These are phyloP conservation scores for Malassezia cuniculi DNA, from an alignment of 1,284 basidiomycete genomes.

Conservation along the genomic window DNA sequence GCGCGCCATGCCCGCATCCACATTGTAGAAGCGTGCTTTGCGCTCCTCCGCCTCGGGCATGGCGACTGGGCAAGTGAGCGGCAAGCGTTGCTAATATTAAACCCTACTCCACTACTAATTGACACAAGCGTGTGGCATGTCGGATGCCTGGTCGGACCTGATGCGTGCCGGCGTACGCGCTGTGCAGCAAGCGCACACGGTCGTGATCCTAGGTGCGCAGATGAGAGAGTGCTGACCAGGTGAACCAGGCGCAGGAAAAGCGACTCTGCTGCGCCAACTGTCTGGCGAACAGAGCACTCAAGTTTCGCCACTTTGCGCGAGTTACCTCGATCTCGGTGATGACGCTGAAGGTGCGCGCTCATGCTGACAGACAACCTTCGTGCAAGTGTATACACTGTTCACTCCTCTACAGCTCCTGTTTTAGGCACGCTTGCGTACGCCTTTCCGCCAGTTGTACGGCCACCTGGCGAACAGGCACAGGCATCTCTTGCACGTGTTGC, in stretches of 20 bases:
- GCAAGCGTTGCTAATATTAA: too few species aligned
- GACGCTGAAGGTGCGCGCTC: slow-evolving; percentile 23
- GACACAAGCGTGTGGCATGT: slow-evolving; percentile 3
- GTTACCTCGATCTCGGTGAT: slow-evolving; percentile 34
- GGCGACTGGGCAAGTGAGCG: too few species aligned
- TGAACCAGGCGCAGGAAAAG: slow-evolving; percentile 10
- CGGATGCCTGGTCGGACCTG: slow-evolving; percentile 8
- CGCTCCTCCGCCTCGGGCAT: too few species aligned
- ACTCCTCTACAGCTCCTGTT: slow-evolving; percentile 62
- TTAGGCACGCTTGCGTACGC: slow-evolving; percentile 69
- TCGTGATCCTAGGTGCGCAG: slow-evolving; percentile 9
- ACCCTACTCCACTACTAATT: too few species aligned
- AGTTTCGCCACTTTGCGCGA: slow-evolving; percentile 20
- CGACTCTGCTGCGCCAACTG: slow-evolving; percentile 6
- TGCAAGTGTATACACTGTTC: slow-evolving; percentile 74
- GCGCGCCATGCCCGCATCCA: slow-evolving; percentile 4
- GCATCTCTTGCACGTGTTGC: slow-evolving; percentile 49
- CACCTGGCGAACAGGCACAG: too few species aligned
- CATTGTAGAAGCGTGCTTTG: too few species aligned
- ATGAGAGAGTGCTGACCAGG: slow-evolving; percentile 1
- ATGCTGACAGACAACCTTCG: slow-evolving; percentile 19
- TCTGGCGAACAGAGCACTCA: not conserved
- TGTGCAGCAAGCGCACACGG: slow-evolving; percentile 1
- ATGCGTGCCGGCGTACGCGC: slow-evolving; percentile 2
- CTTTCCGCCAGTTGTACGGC: slow-evolving; percentile 55